phyloP scores from a whole-genome alignment of 768 basidiomycete species.

The Rhodotorula sphaerocarpa region DNA sequence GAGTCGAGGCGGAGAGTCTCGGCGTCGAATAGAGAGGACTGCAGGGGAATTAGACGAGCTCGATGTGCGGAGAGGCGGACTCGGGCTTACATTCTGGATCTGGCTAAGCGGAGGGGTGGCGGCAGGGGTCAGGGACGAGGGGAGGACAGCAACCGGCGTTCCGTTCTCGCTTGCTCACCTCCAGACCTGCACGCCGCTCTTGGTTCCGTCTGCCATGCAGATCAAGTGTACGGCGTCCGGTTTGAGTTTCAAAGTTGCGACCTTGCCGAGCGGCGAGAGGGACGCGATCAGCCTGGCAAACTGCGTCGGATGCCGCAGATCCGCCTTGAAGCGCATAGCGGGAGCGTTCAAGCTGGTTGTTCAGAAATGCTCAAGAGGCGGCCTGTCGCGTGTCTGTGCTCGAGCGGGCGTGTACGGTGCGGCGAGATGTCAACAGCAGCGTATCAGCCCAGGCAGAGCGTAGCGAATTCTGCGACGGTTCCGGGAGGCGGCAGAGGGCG shows the following conservation, averaged over 20 bases:
- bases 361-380: not conserved
- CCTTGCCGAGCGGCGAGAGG: constrained; percentile 27
- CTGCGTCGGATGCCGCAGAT: constrained; percentile 12
- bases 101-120: constrained; percentile 31
- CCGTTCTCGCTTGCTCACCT: constrained; percentile 44
- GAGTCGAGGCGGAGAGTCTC: constrained; percentile 75
- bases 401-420: not conserved
- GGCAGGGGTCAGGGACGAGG: too few species aligned
- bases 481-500: too few species aligned
- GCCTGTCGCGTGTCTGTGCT: too few species aligned
- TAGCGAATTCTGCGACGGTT: too few species aligned
- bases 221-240: constrained; percentile 58
- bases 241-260: constrained; percentile 33
- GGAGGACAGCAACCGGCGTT: not conserved
- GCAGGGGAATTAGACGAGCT: not conserved
- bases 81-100: constrained; percentile 28
- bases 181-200: constrained; percentile 84
- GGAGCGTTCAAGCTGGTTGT: not conserved
- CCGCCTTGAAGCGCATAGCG: constrained; percentile 30
- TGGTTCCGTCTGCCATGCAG: constrained; percentile 68
- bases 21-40: constrained; percentile 46
- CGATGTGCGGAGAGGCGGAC: too few species aligned
- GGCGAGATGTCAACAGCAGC: not conserved
- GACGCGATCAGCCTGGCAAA: constrained; percentile 23
- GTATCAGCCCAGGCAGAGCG: too few species aligned